These are phyloP conservation scores for Sugiyamaella sp. DNA, from an alignment of 1,139 yeast genomes.

Conservation along the genomic window DNA sequence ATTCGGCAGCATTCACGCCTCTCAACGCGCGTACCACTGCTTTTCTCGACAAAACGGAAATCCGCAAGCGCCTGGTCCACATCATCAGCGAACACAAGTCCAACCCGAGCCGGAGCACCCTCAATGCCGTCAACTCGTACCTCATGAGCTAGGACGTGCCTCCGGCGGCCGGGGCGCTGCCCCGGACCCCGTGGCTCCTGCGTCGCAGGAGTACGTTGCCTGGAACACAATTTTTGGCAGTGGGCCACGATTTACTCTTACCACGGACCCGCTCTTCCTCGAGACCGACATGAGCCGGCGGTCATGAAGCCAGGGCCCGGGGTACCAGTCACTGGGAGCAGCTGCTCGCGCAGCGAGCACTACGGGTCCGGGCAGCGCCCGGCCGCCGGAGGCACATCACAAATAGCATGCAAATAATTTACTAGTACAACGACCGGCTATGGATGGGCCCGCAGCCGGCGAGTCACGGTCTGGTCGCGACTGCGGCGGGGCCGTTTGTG, in stretches of 20 bases:
- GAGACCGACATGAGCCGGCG: no score
- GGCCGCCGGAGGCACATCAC: conserved; percentile 4
- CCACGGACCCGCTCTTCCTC: no score
- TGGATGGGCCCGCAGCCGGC: conserved; percentile 13
- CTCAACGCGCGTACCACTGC: conserved; percentile 25
- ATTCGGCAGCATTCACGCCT: conserved; percentile 48
- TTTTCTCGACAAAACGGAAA: conserved; percentile 42
- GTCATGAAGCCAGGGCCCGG: no score
- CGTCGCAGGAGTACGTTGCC: no score
- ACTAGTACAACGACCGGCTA: background rate
- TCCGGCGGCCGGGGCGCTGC: no score
- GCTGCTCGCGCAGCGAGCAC: background rate
- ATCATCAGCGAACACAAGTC: conserved; percentile 52
- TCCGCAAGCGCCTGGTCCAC: conserved; percentile 59
- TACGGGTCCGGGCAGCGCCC: background rate
- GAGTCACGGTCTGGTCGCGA: conserved; percentile 9
- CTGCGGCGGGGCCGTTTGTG: conserved; percentile 14
- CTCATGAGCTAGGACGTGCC: conserved; percentile 34
- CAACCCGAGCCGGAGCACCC: conserved; percentile 77
- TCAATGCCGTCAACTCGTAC: conserved; percentile 49
- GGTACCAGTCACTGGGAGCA: no score
- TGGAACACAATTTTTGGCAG: no score
- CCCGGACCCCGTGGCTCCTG: no score
- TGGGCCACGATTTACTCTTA: no score
- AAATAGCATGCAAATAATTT: background rate